Evolutionary conservation across 83 land plant species (phyloP).

Genomic region (Picea mariana): DNA sequence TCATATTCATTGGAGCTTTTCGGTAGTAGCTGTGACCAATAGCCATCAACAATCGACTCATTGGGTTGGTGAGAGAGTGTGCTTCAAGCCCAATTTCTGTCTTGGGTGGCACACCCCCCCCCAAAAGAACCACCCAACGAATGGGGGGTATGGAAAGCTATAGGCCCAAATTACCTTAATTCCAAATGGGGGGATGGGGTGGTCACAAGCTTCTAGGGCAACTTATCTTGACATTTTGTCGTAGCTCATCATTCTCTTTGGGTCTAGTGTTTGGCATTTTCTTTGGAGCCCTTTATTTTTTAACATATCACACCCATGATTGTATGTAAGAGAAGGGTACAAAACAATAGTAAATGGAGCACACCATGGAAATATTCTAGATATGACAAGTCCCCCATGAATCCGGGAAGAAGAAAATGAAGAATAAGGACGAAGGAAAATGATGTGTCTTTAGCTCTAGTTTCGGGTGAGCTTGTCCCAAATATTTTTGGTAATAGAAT

Average conservation of each 20-base stretch:
- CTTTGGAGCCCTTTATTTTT: not conserved
- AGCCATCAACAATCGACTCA: not conserved
- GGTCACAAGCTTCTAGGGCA: not conserved
- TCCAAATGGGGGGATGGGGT: not conserved
- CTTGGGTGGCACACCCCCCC: not conserved
- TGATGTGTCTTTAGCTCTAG: not conserved
- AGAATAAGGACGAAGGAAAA: not conserved
- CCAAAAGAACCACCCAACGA: not conserved
- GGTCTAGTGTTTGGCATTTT: not conserved
- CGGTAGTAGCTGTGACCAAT: not conserved
- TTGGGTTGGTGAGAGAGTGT: not conserved
- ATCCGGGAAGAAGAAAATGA: not conserved
- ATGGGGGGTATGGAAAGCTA: not conserved
- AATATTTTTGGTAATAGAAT: not conserved
- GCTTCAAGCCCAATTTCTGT: not conserved
- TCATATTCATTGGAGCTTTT: not conserved
- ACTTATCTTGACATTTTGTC: not conserved
- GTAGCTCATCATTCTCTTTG: not conserved
- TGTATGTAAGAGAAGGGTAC: constrained; percentile 2
- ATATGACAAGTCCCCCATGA: constrained; percentile 18
- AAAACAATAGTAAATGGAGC: constrained; percentile 1
- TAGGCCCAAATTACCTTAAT: not conserved
- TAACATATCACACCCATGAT: not conserved
- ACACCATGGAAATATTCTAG: constrained; percentile 16
- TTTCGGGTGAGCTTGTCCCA: not conserved